These are phyloP conservation scores for Colletotrichum sidae DNA, from an alignment of 2,329 filamentous ascomycete genomes.

Conservation along the genomic window DNA sequence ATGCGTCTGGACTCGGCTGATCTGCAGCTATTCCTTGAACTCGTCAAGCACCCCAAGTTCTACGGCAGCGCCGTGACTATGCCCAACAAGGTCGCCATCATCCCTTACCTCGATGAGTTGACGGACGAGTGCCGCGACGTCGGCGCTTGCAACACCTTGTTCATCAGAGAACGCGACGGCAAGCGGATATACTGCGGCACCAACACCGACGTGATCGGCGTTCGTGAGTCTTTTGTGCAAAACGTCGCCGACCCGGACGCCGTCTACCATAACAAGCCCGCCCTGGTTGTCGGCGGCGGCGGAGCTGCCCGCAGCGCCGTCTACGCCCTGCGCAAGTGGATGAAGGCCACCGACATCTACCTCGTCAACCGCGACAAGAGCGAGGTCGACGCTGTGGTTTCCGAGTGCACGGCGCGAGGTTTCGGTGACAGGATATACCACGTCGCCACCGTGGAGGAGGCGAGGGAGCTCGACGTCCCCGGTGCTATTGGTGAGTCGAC, in stretches of 20 bases:
- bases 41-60: slow-evolving; percentile 68
- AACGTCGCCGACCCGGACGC: slow-evolving; percentile 60
- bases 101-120: slow-evolving; percentile 77
- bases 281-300: slow-evolving; percentile 80
- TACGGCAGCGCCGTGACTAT: slow-evolving; percentile 83
- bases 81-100: slow-evolving; percentile 85
- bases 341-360: slow-evolving; percentile 77
- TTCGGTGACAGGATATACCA: slow-evolving; percentile 72
- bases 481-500: slow-evolving; percentile 62
- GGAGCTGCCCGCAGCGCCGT: slow-evolving; percentile 83
- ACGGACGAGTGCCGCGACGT: slow-evolving; percentile 79
- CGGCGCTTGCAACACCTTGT: slow-evolving; percentile 85
- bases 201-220: slow-evolving; percentile 85
- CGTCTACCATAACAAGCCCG: slow-evolving; percentile 70
- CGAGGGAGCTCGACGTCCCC: slow-evolving; percentile 65
- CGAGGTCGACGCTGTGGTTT: slow-evolving; percentile 76
- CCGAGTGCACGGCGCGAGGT: slow-evolving; percentile 69
- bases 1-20: slow-evolving; percentile 64
- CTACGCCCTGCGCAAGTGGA: slow-evolving; percentile 78
- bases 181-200: slow-evolving; percentile 73
- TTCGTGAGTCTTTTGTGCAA: slow-evolving; percentile 76
- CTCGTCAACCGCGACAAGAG: slow-evolving; percentile 78
- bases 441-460: slow-evolving; percentile 71
- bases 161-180: slow-evolving; percentile 65
- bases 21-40: slow-evolving; percentile 59